phyloP scores from a whole-genome alignment of 257 asterid species.

The Eustoma russellianum region DNA sequence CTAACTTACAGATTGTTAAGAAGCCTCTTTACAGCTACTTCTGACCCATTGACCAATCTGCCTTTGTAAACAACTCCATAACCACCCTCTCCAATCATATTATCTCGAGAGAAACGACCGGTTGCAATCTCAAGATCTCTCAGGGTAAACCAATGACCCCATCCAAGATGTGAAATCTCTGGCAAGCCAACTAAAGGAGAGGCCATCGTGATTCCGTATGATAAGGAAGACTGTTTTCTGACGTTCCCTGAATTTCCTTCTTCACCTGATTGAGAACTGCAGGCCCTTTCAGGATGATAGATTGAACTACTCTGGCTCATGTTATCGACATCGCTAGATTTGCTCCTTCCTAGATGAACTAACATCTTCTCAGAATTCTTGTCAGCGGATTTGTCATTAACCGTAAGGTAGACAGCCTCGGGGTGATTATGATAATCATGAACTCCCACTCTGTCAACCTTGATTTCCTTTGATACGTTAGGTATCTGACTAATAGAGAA shows the following conservation, averaged over 20 bases:
- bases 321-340: constrained; percentile 72
- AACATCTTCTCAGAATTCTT: constrained; percentile 56
- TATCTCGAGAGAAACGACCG: constrained; percentile 54
- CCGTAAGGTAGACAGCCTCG: constrained; percentile 36
- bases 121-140: constrained; percentile 91
- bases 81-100: constrained; percentile 92
- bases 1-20: constrained; percentile 83
- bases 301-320: constrained; percentile 77
- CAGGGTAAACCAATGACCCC: constrained; percentile 99
- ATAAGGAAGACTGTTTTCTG: constrained; percentile 44
- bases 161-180: constrained; percentile 88
- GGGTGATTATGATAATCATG: constrained; percentile 32
- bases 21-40: constrained; percentile 92
- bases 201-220: constrained; percentile 55
- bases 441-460: constrained; percentile 56
- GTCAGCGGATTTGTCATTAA: constrained; percentile 57
- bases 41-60: constrained; percentile 70
- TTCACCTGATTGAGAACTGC: constrained; percentile 90
- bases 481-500: constrained; percentile 59
- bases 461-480: constrained; percentile 66
- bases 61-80: constrained; percentile 89
- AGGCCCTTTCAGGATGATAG: constrained; percentile 51
- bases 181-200: constrained; percentile 93
- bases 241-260: constrained; percentile 73
- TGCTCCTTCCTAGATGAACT: constrained; percentile 62